These are phyloP conservation scores for Pulveroboletus sp. DNA, from an alignment of 768 basidiomycete species.

Conservation along the genomic window DNA sequence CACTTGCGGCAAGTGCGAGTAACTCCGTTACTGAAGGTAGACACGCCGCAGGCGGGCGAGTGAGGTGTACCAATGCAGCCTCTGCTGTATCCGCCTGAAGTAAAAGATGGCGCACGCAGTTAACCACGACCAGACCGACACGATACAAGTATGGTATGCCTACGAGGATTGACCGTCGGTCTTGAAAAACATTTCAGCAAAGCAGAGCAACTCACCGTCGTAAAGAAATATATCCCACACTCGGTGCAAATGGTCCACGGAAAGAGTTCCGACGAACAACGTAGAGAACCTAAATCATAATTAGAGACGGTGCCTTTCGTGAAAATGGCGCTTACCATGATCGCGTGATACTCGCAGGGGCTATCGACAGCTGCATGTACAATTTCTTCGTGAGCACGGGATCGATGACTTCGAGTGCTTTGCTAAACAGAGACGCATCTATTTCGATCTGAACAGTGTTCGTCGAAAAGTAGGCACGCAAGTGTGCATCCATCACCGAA, in stretches of 20 bases:
- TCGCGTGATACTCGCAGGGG: constrained; percentile 52
- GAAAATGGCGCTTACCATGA: constrained; percentile 46
- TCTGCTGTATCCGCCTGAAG: constrained; percentile 48
- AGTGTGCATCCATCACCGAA: constrained; percentile 77
- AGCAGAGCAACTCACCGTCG: constrained; percentile 51
- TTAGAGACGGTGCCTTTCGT: neutral
- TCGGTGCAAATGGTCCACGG: constrained; percentile 60
- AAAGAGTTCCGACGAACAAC: constrained; percentile 64
- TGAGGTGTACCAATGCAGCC: constrained; percentile 44
- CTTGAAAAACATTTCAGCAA: neutral
- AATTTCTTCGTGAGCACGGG: constrained; percentile 57
- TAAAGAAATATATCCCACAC: constrained; percentile 82
- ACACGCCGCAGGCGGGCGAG: constrained; percentile 44
- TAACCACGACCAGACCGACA: constrained; percentile 62
- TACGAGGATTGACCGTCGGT: constrained; percentile 25
- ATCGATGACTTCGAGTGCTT: constrained; percentile 63
- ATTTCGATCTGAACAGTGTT: constrained; percentile 65
- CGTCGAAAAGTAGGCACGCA: constrained; percentile 72
- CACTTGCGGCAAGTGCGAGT: constrained; percentile 52
- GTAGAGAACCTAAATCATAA: constrained; percentile 55
- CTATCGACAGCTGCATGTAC: constrained; percentile 58
- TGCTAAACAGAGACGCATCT: constrained; percentile 65
- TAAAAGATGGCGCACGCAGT: constrained; percentile 54
- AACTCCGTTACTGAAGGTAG: constrained; percentile 60
- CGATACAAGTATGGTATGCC: constrained; percentile 72